phyloP scores from a whole-genome alignment of 108 stramenopile genomes.

The Nannochloropsis salina region DNA sequence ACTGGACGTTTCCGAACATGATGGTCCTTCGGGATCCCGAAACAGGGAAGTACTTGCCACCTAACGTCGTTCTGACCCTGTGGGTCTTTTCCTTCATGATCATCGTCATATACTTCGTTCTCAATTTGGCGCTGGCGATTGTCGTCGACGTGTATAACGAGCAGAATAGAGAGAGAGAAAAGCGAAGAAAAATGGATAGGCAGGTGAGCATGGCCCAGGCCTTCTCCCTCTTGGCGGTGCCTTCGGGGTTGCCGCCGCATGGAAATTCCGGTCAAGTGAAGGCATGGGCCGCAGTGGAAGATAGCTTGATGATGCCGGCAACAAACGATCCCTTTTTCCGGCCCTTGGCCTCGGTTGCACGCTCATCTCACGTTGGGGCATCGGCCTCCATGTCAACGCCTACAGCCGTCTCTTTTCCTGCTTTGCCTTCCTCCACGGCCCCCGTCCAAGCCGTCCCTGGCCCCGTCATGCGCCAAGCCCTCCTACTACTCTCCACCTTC shows the following conservation, averaged over 20 bases:
- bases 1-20: neutral
- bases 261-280: too few species aligned
- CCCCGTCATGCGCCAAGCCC: neutral
- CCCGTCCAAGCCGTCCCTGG: neutral
- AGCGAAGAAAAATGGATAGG: neutral
- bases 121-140: neutral
- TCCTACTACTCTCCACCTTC: neutral
- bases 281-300: too few species aligned
- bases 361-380: too few species aligned
- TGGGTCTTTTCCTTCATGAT: constrained; percentile 3
- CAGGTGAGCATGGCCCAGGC: neutral
- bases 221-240: neutral
- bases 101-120: constrained; percentile 9
- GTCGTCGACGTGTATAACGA: neutral
- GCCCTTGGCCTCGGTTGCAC: too few species aligned
- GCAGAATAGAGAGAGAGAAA: neutral
- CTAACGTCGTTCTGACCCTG: neutral
- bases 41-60: neutral
- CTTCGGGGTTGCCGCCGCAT: neutral
- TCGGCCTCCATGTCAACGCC: neutral
- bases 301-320: too few species aligned
- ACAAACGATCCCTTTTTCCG: too few species aligned
- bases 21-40: constrained; percentile 16
- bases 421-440: neutral
- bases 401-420: neutral